Percentiles rank a stretch among this genome's conserved stretches.
Conservation (phyloP, 306 rosid genomes). For the Inga leiocalycina region DNA sequence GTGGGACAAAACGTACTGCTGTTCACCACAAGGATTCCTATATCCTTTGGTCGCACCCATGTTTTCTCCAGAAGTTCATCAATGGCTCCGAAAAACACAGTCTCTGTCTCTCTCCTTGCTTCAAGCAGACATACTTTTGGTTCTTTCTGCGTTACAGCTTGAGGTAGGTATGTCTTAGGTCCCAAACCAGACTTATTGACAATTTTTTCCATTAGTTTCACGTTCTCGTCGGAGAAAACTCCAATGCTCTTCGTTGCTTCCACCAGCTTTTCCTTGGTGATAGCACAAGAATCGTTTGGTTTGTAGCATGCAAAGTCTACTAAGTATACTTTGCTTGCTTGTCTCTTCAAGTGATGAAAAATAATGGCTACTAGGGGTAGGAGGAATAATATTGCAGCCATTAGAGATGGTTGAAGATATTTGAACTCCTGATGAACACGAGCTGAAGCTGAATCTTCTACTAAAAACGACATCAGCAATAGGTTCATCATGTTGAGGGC, state of each 20-base stretch:
- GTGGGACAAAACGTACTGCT: conserved; percentile 27
- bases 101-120: conserved; percentile 16
- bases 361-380: background rate
- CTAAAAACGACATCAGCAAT: background rate
- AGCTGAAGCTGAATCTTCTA: background rate
- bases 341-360: background rate
- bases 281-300: conserved; percentile 1
- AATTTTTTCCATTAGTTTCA: conserved; percentile 11
- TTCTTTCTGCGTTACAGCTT: background rate
- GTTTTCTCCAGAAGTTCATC: conserved; percentile 35
- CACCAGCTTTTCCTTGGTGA: conserved; percentile 8
- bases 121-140: background rate
- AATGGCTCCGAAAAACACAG: conserved; percentile 6
- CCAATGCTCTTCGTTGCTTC: background rate
- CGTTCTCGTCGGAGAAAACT: conserved; percentile 9
- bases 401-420: background rate
- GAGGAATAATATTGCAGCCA: background rate
- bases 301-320: conserved; percentile 43
- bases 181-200: conserved; percentile 28
- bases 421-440: background rate
- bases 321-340: conserved; percentile 8
- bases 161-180: conserved; percentile 22
- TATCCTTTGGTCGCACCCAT: conserved; percentile 21
- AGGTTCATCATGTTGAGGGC: background rate
- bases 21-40: conserved; percentile 32